phyloP scores from a whole-genome alignment of 2,329 filamentous ascomycete species.

The Delphinella strobiligena region DNA sequence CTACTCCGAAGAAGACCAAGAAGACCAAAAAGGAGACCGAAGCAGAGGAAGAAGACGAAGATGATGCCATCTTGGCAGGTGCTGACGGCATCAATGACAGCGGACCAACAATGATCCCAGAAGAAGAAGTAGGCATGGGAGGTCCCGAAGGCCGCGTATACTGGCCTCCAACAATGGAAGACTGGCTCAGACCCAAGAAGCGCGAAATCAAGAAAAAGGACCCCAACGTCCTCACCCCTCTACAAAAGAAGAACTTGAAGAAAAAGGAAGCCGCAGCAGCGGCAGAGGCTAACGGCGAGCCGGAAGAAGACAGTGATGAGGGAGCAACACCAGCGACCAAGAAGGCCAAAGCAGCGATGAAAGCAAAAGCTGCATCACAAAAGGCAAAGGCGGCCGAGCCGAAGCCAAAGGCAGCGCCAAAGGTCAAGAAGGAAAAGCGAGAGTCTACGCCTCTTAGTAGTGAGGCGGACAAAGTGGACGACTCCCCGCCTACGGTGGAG shows the following conservation, averaged over 20 bases:
- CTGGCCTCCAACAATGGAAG: constrained; percentile 82
- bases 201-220: constrained; percentile 49
- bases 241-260: constrained; percentile 12
- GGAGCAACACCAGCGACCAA: constrained; percentile 27
- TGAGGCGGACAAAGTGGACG: constrained; percentile 23
- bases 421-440: constrained; percentile 17
- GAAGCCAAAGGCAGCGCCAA: constrained; percentile 12
- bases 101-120: too few relatives aligned
- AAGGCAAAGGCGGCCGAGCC: constrained; percentile 10
- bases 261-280: constrained; percentile 18
- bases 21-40: constrained; percentile 26
- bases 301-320: constrained; percentile 19
- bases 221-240: constrained; percentile 16
- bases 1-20: constrained; percentile 32
- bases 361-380: constrained; percentile 5
- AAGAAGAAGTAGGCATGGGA: constrained; percentile 74
- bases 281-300: constrained; percentile 12
- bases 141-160: constrained; percentile 72
- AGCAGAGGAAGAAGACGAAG: constrained; percentile 23
- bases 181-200: constrained; percentile 78
- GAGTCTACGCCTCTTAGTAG: constrained; percentile 31
- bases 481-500: constrained; percentile 6
- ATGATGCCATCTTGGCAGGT: constrained; percentile 29
- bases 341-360: constrained; percentile 24
- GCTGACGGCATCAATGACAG: constrained; percentile 23